Evolutionary conservation across 2,329 filamentous ascomycete genomes (phyloP), one percentile per base, ranked within the genome.

Genomic region (Fusarium caatingaense): DNA sequence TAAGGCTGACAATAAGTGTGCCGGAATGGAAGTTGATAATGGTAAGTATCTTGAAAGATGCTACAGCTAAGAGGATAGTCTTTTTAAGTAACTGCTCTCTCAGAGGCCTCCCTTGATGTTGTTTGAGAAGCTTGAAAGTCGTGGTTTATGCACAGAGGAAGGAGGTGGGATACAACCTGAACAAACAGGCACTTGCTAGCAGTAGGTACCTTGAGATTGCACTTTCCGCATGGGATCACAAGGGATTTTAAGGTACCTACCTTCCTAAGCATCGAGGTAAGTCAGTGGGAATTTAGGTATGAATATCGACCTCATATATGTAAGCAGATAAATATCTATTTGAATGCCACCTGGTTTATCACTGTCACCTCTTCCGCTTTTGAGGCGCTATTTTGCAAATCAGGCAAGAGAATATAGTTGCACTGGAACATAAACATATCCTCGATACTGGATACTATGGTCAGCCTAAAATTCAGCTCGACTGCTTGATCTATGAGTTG

Each of bases 101-200:
- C 30, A 53, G 63, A 59, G 50, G 46, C 58, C 54, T 71, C 54
- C 64, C 46, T 56, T 32, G 45, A 16, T 42, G 6, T 41, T 21
- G 18, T 37, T 45, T 27, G 15, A 18, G 28, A 49, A 45, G 40
- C 51, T 28, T 30, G 37, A 16, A 42, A 49, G 23, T 42, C 30
- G 23, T 28, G 44, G 32, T n/a, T 25, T 40, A n/a, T 25, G 30
- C 10, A 37, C 34, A 7, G 21, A n/a, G 28, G 20, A 32, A 44
- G 47, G 27, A 58, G 41, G 45, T 41, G 37, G 21, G 54, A 59
- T 42, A 25, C 49, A 47, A 25, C 48, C 32, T 27, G 32, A n/a
- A 40, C 12, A 27, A n/a, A 15, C 48, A 34, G 13, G 32, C 21
- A 51, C 48, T 40, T 40, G 49, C 45, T 46, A 46, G 50, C 46